phyloP scores from a whole-genome alignment of 2,329 filamentous ascomycete species.

The Pseudopithomyces chartarum region DNA sequence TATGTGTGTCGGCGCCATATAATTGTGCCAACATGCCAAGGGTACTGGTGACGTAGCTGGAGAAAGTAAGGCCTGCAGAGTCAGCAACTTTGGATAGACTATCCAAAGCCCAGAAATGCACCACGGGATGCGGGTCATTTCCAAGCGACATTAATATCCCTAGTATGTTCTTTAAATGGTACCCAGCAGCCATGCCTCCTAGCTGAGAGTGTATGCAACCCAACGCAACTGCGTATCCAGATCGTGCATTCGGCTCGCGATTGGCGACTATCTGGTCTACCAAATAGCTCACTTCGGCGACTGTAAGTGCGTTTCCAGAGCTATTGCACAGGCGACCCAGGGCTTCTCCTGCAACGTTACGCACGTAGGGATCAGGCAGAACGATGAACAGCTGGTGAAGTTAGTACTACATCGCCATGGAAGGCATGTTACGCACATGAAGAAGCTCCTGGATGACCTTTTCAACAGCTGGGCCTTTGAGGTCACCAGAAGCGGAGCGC shows the following conservation, averaged over 20 bases:
- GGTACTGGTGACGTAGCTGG: conserved; percentile 85
- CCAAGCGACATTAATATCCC: conserved; percentile 97
- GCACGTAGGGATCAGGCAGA: conserved; percentile 83
- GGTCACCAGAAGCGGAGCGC: conserved; percentile 70
- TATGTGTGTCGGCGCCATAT: conserved; percentile 90
- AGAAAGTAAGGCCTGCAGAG: conserved; percentile 90
- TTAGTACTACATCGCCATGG: conserved; percentile 8
- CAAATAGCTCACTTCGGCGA: conserved; percentile 84
- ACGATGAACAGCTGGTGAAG: conserved; percentile 68
- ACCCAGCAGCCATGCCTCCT: conserved; percentile 95
- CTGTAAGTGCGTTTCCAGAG: conserved; percentile 88
- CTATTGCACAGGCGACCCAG: conserved; percentile 82
- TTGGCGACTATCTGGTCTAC: conserved; percentile 95
- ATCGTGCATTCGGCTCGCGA: conserved; percentile 87
- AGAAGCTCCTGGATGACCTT: conserved; percentile 71
- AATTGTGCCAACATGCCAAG: conserved; percentile 93
- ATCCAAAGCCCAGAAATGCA: conserved; percentile 96
- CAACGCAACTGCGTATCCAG: conserved; percentile 91
- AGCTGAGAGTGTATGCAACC: conserved; percentile 94
- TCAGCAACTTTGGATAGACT: conserved; percentile 85
- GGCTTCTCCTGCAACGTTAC: conserved; percentile 82
- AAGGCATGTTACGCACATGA: conserved; percentile 66
- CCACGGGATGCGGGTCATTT: conserved; percentile 91
- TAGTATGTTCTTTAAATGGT: conserved; percentile 96
- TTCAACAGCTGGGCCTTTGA: conserved; percentile 77